These are phyloP conservation scores for Lipomyces lipofer DNA, from an alignment of 805 yeast genomes.

Conservation along the genomic window DNA sequence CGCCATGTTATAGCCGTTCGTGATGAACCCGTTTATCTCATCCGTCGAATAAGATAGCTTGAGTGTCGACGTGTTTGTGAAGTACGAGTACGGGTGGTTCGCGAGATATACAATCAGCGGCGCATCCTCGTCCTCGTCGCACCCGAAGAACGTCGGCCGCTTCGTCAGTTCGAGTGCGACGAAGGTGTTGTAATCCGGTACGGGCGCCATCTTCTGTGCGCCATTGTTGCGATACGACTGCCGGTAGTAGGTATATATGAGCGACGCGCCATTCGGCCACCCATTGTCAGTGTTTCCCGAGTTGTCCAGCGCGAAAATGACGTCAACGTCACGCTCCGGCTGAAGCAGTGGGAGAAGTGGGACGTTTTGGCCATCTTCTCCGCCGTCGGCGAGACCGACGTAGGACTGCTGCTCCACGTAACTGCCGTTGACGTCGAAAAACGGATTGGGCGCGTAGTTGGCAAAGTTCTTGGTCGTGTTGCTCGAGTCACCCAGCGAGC, in stretches of 20 bases:
- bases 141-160: slow-evolving; percentile 80
- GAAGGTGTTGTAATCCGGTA: slow-evolving; percentile 57
- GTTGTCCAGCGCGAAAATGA: slow-evolving; percentile 65
- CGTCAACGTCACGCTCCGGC: slow-evolving; percentile 60
- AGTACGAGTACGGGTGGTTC: slow-evolving; percentile 63
- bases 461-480: slow-evolving; percentile 53
- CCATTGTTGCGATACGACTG: slow-evolving; percentile 45
- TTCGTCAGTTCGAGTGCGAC: slow-evolving; percentile 51
- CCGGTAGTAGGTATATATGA: slow-evolving; percentile 51
- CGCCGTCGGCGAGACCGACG: slow-evolving; percentile 70
- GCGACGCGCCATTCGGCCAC: slow-evolving; percentile 72
- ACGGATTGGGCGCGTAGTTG: slow-evolving; percentile 72
- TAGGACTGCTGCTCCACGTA: neutral
- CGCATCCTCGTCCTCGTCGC: slow-evolving; percentile 54
- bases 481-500: slow-evolving; percentile 41
- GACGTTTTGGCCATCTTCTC: slow-evolving; percentile 72
- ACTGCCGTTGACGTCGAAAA: slow-evolving; percentile 39
- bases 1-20: slow-evolving; percentile 72
- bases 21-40: slow-evolving; percentile 60
- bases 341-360: slow-evolving; percentile 68
- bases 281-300: slow-evolving; percentile 59
- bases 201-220: slow-evolving; percentile 62
- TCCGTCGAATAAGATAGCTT: slow-evolving; percentile 60
- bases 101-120: slow-evolving; percentile 70
- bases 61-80: slow-evolving; percentile 72